Percentiles rank a stretch among this genome's conserved stretches.
Evolutionary conservation across 1,284 basidiomycete genomes (phyloP).

Genomic region (Agroathelia rolfsii): DNA sequence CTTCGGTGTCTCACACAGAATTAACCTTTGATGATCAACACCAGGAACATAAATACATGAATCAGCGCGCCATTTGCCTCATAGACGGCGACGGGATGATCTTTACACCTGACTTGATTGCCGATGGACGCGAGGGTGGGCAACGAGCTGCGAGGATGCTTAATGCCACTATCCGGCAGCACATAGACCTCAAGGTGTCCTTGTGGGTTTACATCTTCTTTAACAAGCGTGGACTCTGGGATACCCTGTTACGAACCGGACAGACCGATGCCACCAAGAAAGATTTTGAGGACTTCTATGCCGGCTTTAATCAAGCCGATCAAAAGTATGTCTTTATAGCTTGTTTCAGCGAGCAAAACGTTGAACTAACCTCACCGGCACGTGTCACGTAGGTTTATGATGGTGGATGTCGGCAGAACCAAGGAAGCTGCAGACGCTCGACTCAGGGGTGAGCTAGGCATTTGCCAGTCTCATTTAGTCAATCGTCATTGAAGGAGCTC

Average conservation of each 20-base stretch:
- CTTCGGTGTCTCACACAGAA: too few relatives aligned
- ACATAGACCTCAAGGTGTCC: conserved; percentile 29
- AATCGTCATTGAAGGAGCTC: background rate
- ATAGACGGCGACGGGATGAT: conserved; percentile 63
- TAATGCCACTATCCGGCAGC: conserved; percentile 37
- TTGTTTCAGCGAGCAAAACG: too few relatives aligned
- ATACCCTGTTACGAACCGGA: conserved; percentile 37
- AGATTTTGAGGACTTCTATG: conserved; percentile 51
- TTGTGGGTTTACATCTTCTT: conserved; percentile 57
- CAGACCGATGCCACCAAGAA: conserved; percentile 26
- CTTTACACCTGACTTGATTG: conserved; percentile 41
- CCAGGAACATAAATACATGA: too few relatives aligned
- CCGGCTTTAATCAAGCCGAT: conserved; percentile 56
- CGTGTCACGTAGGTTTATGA: too few relatives aligned
- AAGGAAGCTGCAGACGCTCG: conserved; percentile 70
- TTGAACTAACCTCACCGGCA: too few relatives aligned
- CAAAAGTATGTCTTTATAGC: too few relatives aligned
- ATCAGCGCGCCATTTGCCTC: conserved; percentile 44
- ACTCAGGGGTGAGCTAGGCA: conserved; percentile 59
- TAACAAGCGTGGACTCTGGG: conserved; percentile 48
- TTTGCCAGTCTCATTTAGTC: conserved; percentile 3
- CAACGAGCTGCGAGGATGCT: conserved; percentile 42
- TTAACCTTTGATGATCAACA: too few relatives aligned
- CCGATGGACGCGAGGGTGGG: conserved; percentile 47
- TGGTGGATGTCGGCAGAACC: conserved; percentile 61